These are phyloP conservation scores for Pseudozyma flocculosa DNA, from an alignment of 1,284 basidiomycete genomes.

Conservation along the genomic window DNA sequence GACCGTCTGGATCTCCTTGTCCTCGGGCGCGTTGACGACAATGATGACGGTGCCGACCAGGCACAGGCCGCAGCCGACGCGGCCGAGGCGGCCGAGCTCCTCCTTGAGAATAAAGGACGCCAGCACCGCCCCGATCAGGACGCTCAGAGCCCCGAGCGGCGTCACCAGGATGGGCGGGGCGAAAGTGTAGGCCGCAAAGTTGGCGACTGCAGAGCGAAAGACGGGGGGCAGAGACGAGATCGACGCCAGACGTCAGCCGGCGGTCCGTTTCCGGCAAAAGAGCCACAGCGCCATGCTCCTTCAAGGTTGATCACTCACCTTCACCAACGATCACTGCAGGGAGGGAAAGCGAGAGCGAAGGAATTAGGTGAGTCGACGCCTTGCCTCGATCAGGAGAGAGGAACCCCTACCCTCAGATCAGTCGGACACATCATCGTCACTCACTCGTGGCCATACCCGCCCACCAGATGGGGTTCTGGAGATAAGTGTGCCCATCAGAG, in stretches of 20 bases:
- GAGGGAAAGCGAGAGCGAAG: not conserved
- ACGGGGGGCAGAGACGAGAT: too few species aligned
- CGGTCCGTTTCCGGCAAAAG: too few species aligned
- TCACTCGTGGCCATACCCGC: conserved; percentile 87
- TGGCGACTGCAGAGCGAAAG: conserved; percentile 84
- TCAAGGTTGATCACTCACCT: too few species aligned
- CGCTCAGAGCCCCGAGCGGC: conserved; percentile 89
- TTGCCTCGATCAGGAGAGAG: too few species aligned
- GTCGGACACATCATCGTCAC: conserved; percentile 59
- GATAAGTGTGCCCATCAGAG: conserved; percentile 64
- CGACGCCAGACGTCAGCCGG: too few species aligned
- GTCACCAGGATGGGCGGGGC: conserved; percentile 97
- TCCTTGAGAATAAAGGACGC: conserved; percentile 91
- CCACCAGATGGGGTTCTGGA: conserved; percentile 97
- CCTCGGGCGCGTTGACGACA: conserved; percentile 92
- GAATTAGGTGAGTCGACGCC: too few species aligned
- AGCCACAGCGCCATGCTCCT: too few species aligned
- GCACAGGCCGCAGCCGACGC: conserved; percentile 88
- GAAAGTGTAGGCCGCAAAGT: conserved; percentile 98
- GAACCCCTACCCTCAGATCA: too few species aligned
- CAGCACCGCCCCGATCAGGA: conserved; percentile 76
- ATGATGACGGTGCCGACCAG: conserved; percentile 89
- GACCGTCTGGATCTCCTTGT: conserved; percentile 89
- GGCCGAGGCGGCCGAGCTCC: conserved; percentile 87
- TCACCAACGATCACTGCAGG: conserved; percentile 54